Base-by-base conservation (phyloP, 345 rosid species). In the Heritiera littoralis region DNA sequence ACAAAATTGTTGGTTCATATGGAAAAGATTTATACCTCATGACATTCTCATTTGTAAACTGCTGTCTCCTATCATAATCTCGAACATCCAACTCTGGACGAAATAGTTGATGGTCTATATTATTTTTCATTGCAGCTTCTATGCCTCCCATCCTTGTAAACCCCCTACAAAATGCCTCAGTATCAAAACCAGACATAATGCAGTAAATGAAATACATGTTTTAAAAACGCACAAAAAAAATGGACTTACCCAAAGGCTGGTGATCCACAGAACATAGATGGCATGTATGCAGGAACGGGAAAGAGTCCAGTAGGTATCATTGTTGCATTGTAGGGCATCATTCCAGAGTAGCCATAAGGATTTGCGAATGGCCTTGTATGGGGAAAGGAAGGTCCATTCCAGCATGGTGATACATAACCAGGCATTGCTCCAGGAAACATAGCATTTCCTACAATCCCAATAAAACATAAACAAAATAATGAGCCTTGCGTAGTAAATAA, bases 191-290 rank as follows among this genome's bases (percentile, higher is more conserved):
- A 48, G 43, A 56, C 18, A 72, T 7, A 5, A 66, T 0, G 32
- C 56, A 51, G 3, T 30, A 17, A 18, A 56, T 23, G 28, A 77
- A 76, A 52, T 35, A 20, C n/a, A 64, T 51, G 30, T n/a, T 77
- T 54, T 52, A 9, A 28, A 35, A 76, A 28, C 15, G 30, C 48
- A 35, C 45, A 60, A 65, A 45, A 32, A 58, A 46, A 52, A 69
- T 1, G 35, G 75, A 77, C 74, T 67, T 78, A 86, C 92, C 87
- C 64, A 66, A 78, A 84, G 38, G 83, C 43, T 61, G 88, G 80
- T 77, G 78, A 55, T 45, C 79, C 68, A 12, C 84, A 80, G 77
- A 81, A 81, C 76, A 79, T 77, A n/a, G 81, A 38, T 41, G 84
- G 82, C 86, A 84, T 72, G 68, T 60, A 81, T 14, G 76, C 15